Evolutionary conservation across 2,329 filamentous ascomycete species (phyloP).

Genomic region (Hypoxylon rubiginosum): DNA sequence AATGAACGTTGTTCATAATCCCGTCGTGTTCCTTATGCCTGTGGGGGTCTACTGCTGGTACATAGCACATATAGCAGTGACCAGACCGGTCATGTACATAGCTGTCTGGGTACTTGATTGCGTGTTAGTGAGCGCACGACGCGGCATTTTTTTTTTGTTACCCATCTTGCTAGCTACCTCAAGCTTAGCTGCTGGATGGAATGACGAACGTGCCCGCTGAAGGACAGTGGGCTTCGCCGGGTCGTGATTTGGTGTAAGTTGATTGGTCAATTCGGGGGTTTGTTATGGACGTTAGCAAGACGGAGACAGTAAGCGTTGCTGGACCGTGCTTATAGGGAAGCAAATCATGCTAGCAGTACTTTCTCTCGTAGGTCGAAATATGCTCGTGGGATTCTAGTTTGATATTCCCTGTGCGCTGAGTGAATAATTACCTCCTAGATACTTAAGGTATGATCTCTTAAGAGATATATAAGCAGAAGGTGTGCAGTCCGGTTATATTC

Average conservation of each 20-base stretch:
- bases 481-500: not conserved
- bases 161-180: too few species aligned
- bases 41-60: not conserved
- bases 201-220: not conserved
- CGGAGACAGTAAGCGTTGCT: not conserved
- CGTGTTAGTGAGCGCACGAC: not conserved
- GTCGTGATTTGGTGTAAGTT: conserved; percentile 44
- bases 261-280: conserved; percentile 43
- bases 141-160: too few species aligned
- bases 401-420: not conserved
- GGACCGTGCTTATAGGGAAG: not conserved
- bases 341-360: not conserved
- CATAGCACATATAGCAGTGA: not conserved
- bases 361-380: not conserved
- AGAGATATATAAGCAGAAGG: not conserved
- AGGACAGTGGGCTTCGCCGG: not conserved
- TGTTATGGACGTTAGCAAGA: not conserved
- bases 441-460: not conserved
- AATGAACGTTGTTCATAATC: too few species aligned
- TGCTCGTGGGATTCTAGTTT: not conserved
- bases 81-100: not conserved
- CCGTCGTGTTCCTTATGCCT: too few species aligned
- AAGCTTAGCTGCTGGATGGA: not conserved
- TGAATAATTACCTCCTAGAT: not conserved
- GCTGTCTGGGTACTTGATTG: not conserved